Evolutionary conservation across 2,329 filamentous ascomycete genomes (phyloP).

Genomic region (Rhynchosporium graminicola): DNA sequence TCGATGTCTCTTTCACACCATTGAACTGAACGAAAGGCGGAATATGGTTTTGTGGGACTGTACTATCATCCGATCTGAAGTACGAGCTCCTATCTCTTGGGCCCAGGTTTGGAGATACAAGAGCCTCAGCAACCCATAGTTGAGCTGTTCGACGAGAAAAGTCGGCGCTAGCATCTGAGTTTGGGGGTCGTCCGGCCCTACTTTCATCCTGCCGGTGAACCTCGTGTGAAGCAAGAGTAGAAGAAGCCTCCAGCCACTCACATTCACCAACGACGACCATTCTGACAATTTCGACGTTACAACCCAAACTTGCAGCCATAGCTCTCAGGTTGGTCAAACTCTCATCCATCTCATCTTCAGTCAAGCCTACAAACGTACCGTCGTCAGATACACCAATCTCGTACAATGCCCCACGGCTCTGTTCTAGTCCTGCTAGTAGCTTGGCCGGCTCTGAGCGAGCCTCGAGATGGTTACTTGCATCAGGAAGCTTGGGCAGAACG

Average conservation of each 20-base stretch:
- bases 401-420: conserved; percentile 90
- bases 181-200: not conserved
- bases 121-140: conserved; percentile 86
- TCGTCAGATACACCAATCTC: conserved; percentile 97
- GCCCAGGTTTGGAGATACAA: conserved; percentile 74
- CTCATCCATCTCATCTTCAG: conserved; percentile 88
- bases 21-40: conserved; percentile 2
- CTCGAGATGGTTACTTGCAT: conserved; percentile 54
- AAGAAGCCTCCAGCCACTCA: conserved; percentile 56
- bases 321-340: conserved; percentile 80
- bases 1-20: not conserved
- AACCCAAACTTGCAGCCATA: conserved; percentile 93
- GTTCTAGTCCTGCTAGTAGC: conserved; percentile 78
- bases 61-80: not conserved
- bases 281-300: conserved; percentile 77
- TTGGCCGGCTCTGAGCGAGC: conserved; percentile 53
- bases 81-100: conserved; percentile 31
- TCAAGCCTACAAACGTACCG: conserved; percentile 84
- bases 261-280: conserved; percentile 85
- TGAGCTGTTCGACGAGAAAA: conserved; percentile 49
- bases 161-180: not conserved
- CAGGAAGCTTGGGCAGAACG: conserved; percentile 73
- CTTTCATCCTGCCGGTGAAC: not conserved
- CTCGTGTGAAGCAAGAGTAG: not conserved
- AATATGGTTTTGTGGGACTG: conserved; percentile 8